Evolutionary conservation across 139 green algal genomes (phyloP).

Genomic region (Prasinococcaceae sp.): DNA sequence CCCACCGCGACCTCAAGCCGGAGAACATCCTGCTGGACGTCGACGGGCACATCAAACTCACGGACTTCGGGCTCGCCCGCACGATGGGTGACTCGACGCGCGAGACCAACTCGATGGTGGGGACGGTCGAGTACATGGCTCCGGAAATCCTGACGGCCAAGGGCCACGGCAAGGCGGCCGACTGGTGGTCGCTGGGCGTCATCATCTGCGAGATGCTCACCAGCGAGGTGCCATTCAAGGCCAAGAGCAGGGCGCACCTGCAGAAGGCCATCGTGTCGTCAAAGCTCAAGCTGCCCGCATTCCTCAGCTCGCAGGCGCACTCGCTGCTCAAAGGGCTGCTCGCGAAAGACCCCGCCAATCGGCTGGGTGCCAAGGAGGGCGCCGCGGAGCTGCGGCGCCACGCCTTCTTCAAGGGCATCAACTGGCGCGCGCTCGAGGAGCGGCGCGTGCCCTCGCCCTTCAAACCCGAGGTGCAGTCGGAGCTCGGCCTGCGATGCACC

Average conservation of each 20-base stretch:
- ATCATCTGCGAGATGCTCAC: constrained; percentile 96
- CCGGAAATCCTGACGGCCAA: constrained; percentile 74
- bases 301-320: constrained; percentile 27
- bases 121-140: constrained; percentile 69
- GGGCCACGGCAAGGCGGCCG: constrained; percentile 71
- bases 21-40: constrained; percentile 92
- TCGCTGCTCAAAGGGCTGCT: constrained; percentile 58
- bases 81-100: constrained; percentile 46
- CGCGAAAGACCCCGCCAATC: constrained; percentile 55
- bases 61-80: constrained; percentile 72
- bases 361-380: constrained; percentile 63
- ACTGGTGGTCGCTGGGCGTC: constrained; percentile 93
- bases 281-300: constrained; percentile 60
- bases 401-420: constrained; percentile 74
- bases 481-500: constrained; percentile 32
- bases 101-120: constrained; percentile 80
- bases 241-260: constrained; percentile 66
- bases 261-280: constrained; percentile 62
- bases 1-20: constrained; percentile 60
- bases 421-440: constrained; percentile 66
- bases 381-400: constrained; percentile 50
- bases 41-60: constrained; percentile 85
- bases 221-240: constrained; percentile 74
- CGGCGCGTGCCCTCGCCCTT: constrained; percentile 66
- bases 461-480: constrained; percentile 34